Base-by-base conservation (phyloP, 306 rosid species). In the Castanopsis chinensis region DNA sequence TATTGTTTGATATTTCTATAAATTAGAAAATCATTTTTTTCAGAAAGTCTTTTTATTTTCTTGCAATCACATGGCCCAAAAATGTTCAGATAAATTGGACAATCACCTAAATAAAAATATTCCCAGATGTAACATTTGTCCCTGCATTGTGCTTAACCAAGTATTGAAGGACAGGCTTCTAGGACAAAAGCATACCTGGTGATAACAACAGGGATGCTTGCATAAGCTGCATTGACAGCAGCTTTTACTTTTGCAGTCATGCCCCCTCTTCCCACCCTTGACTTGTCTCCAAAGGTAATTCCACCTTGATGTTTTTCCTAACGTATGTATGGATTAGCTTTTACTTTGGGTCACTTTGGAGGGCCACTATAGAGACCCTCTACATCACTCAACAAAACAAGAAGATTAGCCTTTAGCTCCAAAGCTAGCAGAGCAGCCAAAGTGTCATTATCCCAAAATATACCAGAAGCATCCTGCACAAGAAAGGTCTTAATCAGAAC, bases 401-500 rank as follows among this genome's bases (percentile, higher is more conserved):
- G 98, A 84, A 95, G 92, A 86, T 93, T 98, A 71, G 99, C 99
- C 83, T 91, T 93, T 75, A 95, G 80, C 87, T 95, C 99, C 91
- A 95, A 85, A 81, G 97, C 96, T 88, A 95, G 83, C 58, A 95
- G 88, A 78, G 99, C 99, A 33, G 99, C 90, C 86, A 95, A 91
- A 91, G 98, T 95, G 88, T 95, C 99, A 81, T 95, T 95, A 79
- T 95, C 99, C 99, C 99, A 95, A 89, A 95, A 95, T 85, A 95
- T n/a, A 81, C 99, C 99, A 82, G 97, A 95, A 75, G 98, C 89
- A 81, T 92, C 99, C 97, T 94, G 95, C 79, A 86, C 18, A 75
- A 54, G 28, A 33, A 30, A 35, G 49, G 37, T 33, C 27, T 54
- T 43, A 13, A 75, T 56, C 69, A 78, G 27, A 75, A 79, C 72